Evolutionary conservation across 768 basidiomycete species (phyloP), one percentile per base, ranked within the genome.

Genomic region (Termitomyces bulborhizus): DNA sequence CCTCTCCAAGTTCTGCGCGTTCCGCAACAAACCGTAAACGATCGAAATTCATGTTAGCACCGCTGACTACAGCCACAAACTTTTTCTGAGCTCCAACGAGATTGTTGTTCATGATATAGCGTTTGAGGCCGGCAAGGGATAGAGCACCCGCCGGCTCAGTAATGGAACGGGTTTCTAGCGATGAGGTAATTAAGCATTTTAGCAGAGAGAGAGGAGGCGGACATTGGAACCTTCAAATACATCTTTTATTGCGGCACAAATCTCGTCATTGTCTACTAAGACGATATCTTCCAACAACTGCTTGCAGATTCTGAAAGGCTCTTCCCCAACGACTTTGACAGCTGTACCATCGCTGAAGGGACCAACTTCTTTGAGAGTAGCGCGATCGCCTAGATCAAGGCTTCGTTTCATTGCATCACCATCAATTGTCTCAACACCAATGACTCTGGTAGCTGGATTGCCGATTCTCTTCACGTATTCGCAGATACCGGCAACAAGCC

Each of bases 1-100:
- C 88, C 70, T 99, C 97, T 59, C 97, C 97, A 18, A 98, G 78
- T 69, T 98, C 94, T 3, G 97, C 97, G 54, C 97, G 93, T 68
- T 99, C 97, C 18, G 97, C 90, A n/a, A 99, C 95, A 67, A 98
- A 99, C 9, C 97, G 84, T 45, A 99, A 71, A 42, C 96, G 84
- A 65, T 93, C 91, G 70, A 99, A 99, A 73, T 99, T 98, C 92
- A 99, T 97, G 72, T 99, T 98, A 16, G 96, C 97, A 21, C 97
- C 97, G 64, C 92, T 95, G 59, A 98, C 74, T 51, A 98, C 85
- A 5, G 83, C 94, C 31, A 98, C 95, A 60, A 95, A 97, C 55
- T 82, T 85, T 73, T 92, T 92, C 54, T 88, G 79, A 2, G 90
- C 84, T 37, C 90, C 91, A 50, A 93, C 62, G 34, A 98, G 82